Percentiles rank a stretch among this genome's conserved stretches.
phyloP scores from a whole-genome alignment of 208 protist genomes.

The Endotrypanum monterogeii region DNA sequence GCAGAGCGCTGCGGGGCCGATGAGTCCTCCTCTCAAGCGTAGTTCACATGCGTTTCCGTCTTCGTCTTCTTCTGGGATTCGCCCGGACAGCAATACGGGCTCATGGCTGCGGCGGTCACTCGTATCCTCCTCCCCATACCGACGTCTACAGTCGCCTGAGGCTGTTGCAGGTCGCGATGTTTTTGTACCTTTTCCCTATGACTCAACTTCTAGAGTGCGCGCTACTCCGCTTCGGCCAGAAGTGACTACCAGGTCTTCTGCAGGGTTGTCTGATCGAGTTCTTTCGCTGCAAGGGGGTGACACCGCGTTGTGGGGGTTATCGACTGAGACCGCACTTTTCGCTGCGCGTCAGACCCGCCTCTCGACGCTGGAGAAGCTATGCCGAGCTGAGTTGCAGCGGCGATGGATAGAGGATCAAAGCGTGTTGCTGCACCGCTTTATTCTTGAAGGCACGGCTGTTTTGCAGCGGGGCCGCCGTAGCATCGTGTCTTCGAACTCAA shows the following conservation, averaged over 20 bases:
- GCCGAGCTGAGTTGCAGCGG: constrained; percentile 32
- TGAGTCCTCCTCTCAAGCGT: not conserved
- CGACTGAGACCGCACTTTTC: constrained; percentile 7
- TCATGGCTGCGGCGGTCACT: constrained; percentile 2
- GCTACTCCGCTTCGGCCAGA: not conserved
- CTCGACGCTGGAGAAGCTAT: constrained; percentile 31
- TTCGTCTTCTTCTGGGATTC: not conserved
- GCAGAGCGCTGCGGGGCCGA: not conserved
- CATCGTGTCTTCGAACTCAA: not conserved
- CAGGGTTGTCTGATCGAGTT: not conserved
- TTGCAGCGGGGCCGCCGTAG: constrained; percentile 11
- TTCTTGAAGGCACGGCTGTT: constrained; percentile 32
- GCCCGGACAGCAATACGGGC: not conserved
- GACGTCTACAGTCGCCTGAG: not conserved
- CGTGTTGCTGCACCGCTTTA: constrained; percentile 31
- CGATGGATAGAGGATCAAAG: constrained; percentile 37
- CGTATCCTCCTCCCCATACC: not conserved
- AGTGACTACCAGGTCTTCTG: not conserved
- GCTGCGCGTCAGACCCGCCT: constrained; percentile 20
- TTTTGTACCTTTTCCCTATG: not conserved
- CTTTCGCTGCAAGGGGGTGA: not conserved
- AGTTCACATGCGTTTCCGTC: not conserved
- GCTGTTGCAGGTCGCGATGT: not conserved
- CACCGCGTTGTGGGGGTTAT: not conserved
- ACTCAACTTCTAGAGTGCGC: too few relatives aligned